Evolutionary conservation across 805 yeast genomes (phyloP), one percentile per base, ranked within the genome.

Genomic region (Kazachstania bromeliacearum): DNA sequence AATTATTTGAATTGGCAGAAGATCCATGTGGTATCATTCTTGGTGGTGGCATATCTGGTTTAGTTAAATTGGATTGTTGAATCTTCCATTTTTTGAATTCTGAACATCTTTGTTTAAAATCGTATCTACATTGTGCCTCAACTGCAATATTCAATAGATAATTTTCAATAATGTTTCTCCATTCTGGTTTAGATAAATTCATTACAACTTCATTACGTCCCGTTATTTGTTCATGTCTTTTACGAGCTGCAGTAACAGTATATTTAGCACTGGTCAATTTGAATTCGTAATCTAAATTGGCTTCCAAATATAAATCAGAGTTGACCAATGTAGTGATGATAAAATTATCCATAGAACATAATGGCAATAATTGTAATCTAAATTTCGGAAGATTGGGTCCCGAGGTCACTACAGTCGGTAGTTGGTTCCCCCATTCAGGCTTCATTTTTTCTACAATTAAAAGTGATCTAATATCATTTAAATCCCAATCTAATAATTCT

Each of bases 121-220:
- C 85, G 24, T 63, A 60, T 15, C 85, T 67, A 46, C 85, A 77
- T 52, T 81, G 85, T 12, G 78, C 75, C 46, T 79, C 85, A 33
- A 79, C 79, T 4, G 75, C 83, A 21, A 79, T 61, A 49, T 75
- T 77, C 25, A 79, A 55, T 25, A 77, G 47, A 48, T 72, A 81
- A 56, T 79, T 80, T 44, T 81, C 89, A 40, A 81, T 76, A 19
- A 81, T 70, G 48, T 79, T 77, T 45, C 88, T 63, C 85, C 87
- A 79, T 53, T 80, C 83, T 18, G 74, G 71, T 43, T 70, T 66
- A 5, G 71, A 60, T n/a, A 72, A 50, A 14, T 50, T 47, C 59
- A 64, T 49, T 13, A 57, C 42, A 13, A 47, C 44, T 22, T 53
- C 58, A 34, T 47, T 34, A 10, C 17, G 16, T 4, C 53, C 55